Evolutionary conservation across 805 yeast species (phyloP), one percentile per base, ranked within the genome.

Genomic region (Lipomyces lipofer): DNA sequence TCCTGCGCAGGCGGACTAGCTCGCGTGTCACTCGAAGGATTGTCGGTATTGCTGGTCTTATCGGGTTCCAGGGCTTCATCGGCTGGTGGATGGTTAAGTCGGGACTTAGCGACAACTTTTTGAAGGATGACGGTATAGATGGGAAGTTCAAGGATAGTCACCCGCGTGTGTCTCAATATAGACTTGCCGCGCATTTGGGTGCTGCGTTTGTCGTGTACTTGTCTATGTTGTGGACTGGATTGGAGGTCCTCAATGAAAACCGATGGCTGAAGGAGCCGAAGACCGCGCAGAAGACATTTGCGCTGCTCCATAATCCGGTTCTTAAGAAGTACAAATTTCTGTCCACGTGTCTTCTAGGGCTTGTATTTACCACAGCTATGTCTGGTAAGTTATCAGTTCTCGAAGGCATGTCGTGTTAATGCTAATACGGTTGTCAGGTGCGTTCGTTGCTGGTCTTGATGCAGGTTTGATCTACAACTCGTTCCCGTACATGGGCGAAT

Each of bases 51-150:
- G 80, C 95, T 39, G 82, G 78, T 0, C 73, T 94, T 48, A 77
- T 94, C 54, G 99, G 96, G 9, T 73, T 94, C 45, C 99, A 94
- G 75, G 99, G 99, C 49, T 86, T 85, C 49, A 85, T 94, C 62
- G 99, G 99, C 29, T 94, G 99, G 99, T 94, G 99, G 99, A 94
- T 94, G 99, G 99, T 94, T 49, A 83, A 87, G 65, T 88, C 97
- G 8, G 99, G 99, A 28, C 77, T 94, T 52, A 95, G 90, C 67
- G 86, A 85, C 66, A 78, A 84, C 42, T 85, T 85, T 66, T 74
- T 94, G 45, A 79, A 78, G 21, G 90, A 85, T 61, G 80, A 96
- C 68, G 86, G 81, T 43, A 83, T 96, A 0, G 52, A 53, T 6
- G 63, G 62, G 15, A 54, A 55, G 36, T 46, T 47, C 48, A 49